phyloP scores from a whole-genome alignment of 352 stramenopile genomes.

The Plasmopara viticola region DNA sequence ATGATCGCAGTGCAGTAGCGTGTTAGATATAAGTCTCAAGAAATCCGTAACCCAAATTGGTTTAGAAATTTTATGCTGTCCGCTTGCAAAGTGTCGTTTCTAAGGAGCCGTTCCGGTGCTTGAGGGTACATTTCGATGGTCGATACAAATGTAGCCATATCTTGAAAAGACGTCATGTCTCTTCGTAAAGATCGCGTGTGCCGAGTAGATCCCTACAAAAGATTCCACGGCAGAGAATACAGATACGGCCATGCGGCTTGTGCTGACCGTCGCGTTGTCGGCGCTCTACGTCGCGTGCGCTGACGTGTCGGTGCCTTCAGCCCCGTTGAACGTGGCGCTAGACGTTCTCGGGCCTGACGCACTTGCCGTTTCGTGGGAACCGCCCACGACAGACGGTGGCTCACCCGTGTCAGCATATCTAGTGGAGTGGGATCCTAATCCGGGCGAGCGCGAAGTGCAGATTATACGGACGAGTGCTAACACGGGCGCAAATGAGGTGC shows the following conservation, averaged over 20 bases:
- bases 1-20: no score
- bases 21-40: no score
- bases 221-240: constrained; percentile 1
- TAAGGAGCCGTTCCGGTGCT: not conserved
- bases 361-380: constrained; percentile 65
- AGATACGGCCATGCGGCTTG: constrained; percentile 5
- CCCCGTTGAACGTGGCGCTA: constrained; percentile 59
- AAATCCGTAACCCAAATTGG: no score
- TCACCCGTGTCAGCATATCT: constrained; percentile 68
- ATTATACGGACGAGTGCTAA: constrained; percentile 70
- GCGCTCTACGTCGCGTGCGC: constrained; percentile 7
- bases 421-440: constrained; percentile 91
- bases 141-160: constrained; percentile 10
- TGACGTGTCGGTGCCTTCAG: constrained; percentile 28
- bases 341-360: constrained; percentile 65
- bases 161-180: constrained; percentile 2
- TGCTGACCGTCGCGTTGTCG: constrained; percentile 3
- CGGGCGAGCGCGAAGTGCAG: constrained; percentile 86
- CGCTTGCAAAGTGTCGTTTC: no score
- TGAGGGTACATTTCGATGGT: constrained; percentile 1
- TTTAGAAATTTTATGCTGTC: no score
- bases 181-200: constrained; percentile 5
- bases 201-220: constrained; percentile 4
- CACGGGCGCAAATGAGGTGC: constrained; percentile 90
- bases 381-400: constrained; percentile 65